Evolutionary conservation across 345 rosid species (phyloP).

Genomic region (Linum tenue): DNA sequence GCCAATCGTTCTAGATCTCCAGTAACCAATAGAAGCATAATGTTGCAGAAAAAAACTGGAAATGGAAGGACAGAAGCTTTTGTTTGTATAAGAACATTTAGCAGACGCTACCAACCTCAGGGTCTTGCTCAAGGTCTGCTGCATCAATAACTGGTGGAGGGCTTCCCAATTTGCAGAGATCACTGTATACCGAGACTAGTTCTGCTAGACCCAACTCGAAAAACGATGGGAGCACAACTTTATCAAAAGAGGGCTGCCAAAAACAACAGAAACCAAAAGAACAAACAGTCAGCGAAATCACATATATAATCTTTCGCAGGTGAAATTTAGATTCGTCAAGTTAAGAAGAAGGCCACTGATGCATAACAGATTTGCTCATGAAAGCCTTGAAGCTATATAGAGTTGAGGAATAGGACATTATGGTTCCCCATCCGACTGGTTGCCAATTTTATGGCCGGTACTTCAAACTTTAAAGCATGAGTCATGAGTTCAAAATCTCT

Average conservation of each 20-base stretch:
- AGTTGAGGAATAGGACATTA: not conserved
- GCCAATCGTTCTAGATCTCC: not conserved
- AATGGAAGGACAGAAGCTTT: not conserved
- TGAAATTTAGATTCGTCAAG: too few species aligned
- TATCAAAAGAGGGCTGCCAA: slow-evolving; percentile 52
- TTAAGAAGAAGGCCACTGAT: too few species aligned
- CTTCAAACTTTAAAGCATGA: too few species aligned
- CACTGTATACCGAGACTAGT: slow-evolving; percentile 53
- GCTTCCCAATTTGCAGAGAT: slow-evolving; percentile 60
- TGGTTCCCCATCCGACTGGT: too few species aligned
- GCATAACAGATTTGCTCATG: too few species aligned
- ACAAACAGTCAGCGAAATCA: not conserved
- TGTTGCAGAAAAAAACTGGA: not conserved
- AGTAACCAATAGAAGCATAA: too few species aligned
- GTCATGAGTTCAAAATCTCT: not conserved
- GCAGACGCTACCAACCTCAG: slow-evolving; percentile 45
- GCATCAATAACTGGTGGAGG: slow-evolving; percentile 63
- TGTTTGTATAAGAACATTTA: not conserved
- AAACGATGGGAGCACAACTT: slow-evolving; percentile 59
- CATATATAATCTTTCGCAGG: not conserved
- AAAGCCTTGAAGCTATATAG: slow-evolving; percentile 1
- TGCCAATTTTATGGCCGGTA: too few species aligned
- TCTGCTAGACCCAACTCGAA: slow-evolving; percentile 69
- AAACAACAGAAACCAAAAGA: slow-evolving; percentile 8
- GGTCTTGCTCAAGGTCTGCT: slow-evolving; percentile 62